Evolutionary conservation across 73 alveolate genomes (phyloP).

Genomic region (Paramecium sonneborni): DNA sequence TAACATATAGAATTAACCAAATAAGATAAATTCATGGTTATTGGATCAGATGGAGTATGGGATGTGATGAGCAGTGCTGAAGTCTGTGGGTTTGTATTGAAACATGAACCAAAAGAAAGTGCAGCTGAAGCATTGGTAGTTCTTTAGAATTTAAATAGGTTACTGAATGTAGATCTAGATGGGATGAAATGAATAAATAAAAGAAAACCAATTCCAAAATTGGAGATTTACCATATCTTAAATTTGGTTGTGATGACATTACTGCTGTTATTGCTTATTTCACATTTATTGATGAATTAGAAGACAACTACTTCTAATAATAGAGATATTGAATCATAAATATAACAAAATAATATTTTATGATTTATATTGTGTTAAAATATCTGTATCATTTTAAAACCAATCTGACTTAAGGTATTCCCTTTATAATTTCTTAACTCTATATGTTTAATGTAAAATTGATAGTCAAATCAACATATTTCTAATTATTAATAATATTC

Average conservation of each 20-base stretch:
- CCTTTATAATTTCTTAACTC: conserved; percentile 40
- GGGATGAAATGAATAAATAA: conserved; percentile 72
- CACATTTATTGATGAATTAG: conserved; percentile 58
- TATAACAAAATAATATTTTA: neutral
- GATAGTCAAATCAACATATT: conserved; percentile 37
- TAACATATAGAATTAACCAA: conserved; percentile 83
- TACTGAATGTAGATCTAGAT: conserved; percentile 78
- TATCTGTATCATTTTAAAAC: neutral
- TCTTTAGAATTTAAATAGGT: neutral
- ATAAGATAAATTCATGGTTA: conserved; percentile 83
- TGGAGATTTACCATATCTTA: conserved; percentile 67
- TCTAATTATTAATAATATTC: neutral
- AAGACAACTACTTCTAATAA: neutral
- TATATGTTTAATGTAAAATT: neutral
- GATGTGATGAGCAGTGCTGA: conserved; percentile 87
- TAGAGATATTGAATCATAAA: neutral
- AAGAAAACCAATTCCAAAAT: conserved; percentile 63
- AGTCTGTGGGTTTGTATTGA: conserved; percentile 79
- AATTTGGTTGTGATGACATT: conserved; percentile 68
- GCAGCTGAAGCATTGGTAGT: conserved; percentile 69
- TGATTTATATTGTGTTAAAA: neutral
- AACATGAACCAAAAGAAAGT: conserved; percentile 70
- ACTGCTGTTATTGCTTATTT: conserved; percentile 65
- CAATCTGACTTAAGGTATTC: conserved; percentile 5
- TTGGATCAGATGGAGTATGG: conserved; percentile 93